Base-by-base conservation (phyloP, 306 rosid species). In the Pterocarpus santalinus region DNA sequence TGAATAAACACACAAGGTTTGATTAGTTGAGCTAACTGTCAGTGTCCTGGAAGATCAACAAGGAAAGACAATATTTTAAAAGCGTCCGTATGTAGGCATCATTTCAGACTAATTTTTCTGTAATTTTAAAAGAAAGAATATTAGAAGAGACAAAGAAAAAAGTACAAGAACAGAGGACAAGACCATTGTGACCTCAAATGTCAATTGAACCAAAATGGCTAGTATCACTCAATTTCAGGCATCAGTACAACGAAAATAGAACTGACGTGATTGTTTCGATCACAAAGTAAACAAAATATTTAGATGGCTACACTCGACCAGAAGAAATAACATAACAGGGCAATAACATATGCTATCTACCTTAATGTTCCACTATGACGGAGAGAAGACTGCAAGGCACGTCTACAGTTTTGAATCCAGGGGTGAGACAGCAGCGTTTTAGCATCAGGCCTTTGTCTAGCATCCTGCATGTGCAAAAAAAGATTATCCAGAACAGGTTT, bases 371-470 rank as follows among this genome's bases (percentile, higher is more conserved):
- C 98, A 84, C 94, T 95, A 80, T 93, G 94, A 69, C 99, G 97
- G 61, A 95, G 97, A 82, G 99, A 89, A 76, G 98, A 91, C 83
- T 91, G 98, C 90, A 95, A 86, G 44, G 51, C 97, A 53, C 94
- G 98, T 81, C 93, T 87, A 83, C 89, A 88, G 73, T 95, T 95
- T 72, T 80, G 94, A 67, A 95, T 90, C 99, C 98, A 95, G 57
- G 99, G 98, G 86, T 95, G 97, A 85, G 97, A 93, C 82, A 95
- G 89, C 85, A 95, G 85, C 57, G 98, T 87, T 80, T 95, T 95
- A 35, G 99, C 99, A 88, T 95, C 99, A 74, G 99, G 98, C 72
- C 99, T 92, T 82, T 95, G 98, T 89, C 99, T 92, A 79, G 98
- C 94, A 89, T 95, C 99, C 99, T 95, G 90, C 71, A 85, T 60